Evolutionary conservation across 2,329 filamentous ascomycete species (phyloP), one percentile per base, ranked within the genome.

Genomic region (Trichocomaceae sp.): DNA sequence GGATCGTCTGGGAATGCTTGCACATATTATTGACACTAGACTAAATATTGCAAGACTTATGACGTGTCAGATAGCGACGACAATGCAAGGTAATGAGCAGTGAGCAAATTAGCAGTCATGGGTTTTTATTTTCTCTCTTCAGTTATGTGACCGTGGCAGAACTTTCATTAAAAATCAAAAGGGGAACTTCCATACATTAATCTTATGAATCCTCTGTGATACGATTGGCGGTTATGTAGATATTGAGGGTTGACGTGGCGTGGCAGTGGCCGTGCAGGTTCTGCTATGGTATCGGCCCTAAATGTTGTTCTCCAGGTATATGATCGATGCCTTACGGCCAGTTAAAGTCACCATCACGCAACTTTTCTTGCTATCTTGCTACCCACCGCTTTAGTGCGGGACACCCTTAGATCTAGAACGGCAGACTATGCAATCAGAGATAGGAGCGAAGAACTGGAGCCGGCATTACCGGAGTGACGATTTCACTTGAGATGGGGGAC

Each of bases 61-160:
- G 49, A 51, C 39, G 33, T 49, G 33, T 49, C 47, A 41, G 33
- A 50, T 26, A 23, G 22, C 20, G 37, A 19, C n/a, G n/a, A n/a
- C n/a, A n/a, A 50, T 29, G 47, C 47, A 50, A 50, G 35, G 47
- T 29, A 13, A 15, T 41, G 39, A 17, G 29, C 29, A 33, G 6
- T 33, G 10, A 12, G 8, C 39, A 41, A 19, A n/a, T 41, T 17
- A 41, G 20, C 20, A 41, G 39, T 8, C 23, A 26, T 20, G n/a
- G n/a, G n/a, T 19, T 4, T 19, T 7, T 41, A 5, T 33, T 12
- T 33, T 9, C 29, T 33, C 29, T 33, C 29, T 33, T 9, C 29
- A 33, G 6, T 33, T 12, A 33, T 33, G 12, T 33, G 12, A 33
- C 12, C 10, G 29, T 10, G 29, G 29, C 8, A 33, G n/a, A n/a